Evolutionary conservation across 2,329 filamentous ascomycete genomes (phyloP).

Genomic region (Tolypocladium pustulatum): DNA sequence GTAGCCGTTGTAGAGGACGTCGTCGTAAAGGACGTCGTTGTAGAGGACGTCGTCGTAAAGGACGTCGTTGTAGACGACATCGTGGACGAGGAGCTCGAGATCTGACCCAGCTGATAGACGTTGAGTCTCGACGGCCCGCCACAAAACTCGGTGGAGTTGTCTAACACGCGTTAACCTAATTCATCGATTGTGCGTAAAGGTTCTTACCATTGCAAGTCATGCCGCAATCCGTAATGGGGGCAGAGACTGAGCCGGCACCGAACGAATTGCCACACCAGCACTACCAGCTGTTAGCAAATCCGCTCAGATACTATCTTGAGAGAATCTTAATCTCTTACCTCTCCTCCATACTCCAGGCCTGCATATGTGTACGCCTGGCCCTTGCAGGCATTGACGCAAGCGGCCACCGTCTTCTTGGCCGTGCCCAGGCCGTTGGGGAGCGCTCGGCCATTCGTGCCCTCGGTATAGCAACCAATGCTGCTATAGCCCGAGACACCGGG

Average conservation of each 20-base stretch:
- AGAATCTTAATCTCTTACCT: conserved; percentile 11
- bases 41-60: not conserved
- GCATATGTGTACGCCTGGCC: conserved; percentile 16
- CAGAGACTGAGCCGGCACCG: conserved; percentile 14
- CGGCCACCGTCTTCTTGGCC: conserved; percentile 18
- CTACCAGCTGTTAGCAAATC: conserved; percentile 6
- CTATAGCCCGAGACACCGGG: conserved; percentile 23
- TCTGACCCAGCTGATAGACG: conserved; percentile 17
- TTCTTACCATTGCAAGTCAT: conserved; percentile 22
- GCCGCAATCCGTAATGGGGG: conserved; percentile 18
- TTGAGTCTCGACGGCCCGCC: conserved; percentile 24
- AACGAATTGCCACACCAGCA: conserved; percentile 26
- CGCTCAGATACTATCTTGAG: not conserved
- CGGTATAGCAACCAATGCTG: conserved; percentile 28
- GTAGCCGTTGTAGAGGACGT: conserved; percentile 1
- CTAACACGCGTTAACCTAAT: conserved; percentile 5
- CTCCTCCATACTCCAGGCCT: conserved; percentile 28
- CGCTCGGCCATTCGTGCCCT: conserved; percentile 20
- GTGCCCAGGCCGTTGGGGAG: conserved; percentile 14
- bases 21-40: no score
- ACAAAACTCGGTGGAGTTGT: conserved; percentile 25
- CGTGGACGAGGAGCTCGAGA: not conserved
- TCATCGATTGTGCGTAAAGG: not conserved
- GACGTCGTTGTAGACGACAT: conserved; percentile 1
- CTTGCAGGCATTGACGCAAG: conserved; percentile 23